A percentile compares a stretch with the other conserved stretches of the same genome.
phyloP scores from a whole-genome alignment of 768 basidiomycete species.

The Paxillus involutus region DNA sequence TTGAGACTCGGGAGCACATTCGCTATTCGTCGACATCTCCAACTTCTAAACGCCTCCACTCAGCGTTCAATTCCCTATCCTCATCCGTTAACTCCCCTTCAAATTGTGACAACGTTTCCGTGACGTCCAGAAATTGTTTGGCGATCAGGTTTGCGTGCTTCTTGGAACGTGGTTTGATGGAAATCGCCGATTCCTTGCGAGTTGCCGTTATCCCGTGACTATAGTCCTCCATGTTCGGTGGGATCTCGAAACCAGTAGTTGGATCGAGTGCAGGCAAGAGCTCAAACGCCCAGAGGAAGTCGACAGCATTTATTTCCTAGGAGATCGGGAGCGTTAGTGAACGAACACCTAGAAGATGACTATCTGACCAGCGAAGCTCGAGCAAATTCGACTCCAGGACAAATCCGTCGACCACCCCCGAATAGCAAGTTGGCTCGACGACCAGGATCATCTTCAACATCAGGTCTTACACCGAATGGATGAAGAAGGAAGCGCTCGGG shows the following conservation, averaged over 20 bases:
- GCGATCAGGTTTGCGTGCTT: background rate
- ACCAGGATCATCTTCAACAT: no score
- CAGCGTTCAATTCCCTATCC: background rate
- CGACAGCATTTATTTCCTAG: slow-evolving; percentile 26
- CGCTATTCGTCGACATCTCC: no score
- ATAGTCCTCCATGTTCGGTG: background rate
- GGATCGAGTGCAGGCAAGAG: background rate
- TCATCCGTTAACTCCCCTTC: background rate
- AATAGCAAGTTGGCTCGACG: no score
- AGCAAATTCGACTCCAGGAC: no score
- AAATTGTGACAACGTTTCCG: background rate
- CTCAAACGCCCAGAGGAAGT: slow-evolving; percentile 27
- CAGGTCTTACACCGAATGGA: no score
- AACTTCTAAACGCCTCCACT: background rate
- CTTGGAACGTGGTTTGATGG: background rate
- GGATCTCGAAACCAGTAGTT: background rate
- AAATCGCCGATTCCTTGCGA: background rate
- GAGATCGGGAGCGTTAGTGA: background rate
- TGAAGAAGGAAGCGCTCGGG: slow-evolving; percentile 23
- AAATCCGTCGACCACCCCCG: no score
- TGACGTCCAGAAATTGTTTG: background rate
- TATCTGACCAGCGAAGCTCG: no score
- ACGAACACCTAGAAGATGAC: no score
- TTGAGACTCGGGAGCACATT: no score
- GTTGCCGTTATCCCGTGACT: background rate